Base-by-base conservation (phyloP, 2,329 filamentous ascomycete genomes). In the Colletotrichum orchidophilum region DNA sequence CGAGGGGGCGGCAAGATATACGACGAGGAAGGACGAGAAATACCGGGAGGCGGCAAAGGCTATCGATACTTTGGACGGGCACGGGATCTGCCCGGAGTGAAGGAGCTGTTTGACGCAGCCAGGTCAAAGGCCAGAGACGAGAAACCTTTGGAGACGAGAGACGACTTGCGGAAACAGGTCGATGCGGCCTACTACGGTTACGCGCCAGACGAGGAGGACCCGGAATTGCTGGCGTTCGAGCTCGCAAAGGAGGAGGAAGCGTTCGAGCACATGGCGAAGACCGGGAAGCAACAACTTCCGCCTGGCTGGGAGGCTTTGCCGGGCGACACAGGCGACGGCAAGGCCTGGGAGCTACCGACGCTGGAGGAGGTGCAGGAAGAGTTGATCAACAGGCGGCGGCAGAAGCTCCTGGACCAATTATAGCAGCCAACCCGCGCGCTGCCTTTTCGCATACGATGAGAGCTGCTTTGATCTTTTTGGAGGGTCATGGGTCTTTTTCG, bases 131-230 rank as follows among this genome's bases (percentile, higher is more conserved):
- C 82, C n/a, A 84, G 85, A 61, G 86, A 85, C 3, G 87, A 91
- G 71, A 92, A 91, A 77, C 88, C 91, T 2, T 82, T 90, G 9
- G 92, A 94, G 77, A 87, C 88, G 72, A 87, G 93, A 75, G 90
- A 90, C 61, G 93, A 94, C 76, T 79, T 95, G 75, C 84, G 92
- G 72, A 91, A 89, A 82, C 89, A 92, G 75, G 95, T 99, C 9
- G 94, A 99, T 82, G 96, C 96, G 13, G 93, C 92, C 35, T 99
- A 99, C 82, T 99, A 98, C 81, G 96, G 96, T 50, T 99, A 97
- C 81, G 95, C 95, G 72, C 88, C 95, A 8, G 94, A 95, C 75
- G 95, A 98, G 81, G 96, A 98, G 81, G 94, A 97, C 80, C 94
- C 92, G 0, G 90, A 87, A 55, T 80, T 98, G 78, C 80, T 98